Conservation (phyloP, 805 yeast species). For the Komagataella mondaviorum region DNA sequence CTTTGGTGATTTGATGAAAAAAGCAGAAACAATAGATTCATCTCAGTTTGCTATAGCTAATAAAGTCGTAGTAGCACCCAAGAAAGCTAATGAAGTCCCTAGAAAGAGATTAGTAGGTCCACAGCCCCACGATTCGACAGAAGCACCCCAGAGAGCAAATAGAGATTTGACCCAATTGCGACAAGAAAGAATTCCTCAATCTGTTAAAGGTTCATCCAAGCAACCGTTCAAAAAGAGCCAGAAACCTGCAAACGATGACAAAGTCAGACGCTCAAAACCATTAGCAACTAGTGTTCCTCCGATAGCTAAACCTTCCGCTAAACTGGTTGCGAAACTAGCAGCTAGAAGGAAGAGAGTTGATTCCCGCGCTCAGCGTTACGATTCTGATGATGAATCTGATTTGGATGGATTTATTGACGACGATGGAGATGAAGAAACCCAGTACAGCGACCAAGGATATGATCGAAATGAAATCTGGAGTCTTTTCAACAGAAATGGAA, state of each 20-base stretch:
- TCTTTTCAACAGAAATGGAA: conserved; percentile 56
- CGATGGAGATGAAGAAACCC: conserved; percentile 30
- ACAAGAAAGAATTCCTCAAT: neutral
- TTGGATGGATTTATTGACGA: conserved; percentile 46
- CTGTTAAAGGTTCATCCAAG: too few relatives aligned
- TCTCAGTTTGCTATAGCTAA: conserved; percentile 24
- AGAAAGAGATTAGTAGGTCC: neutral
- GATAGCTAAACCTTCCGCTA: conserved; percentile 44
- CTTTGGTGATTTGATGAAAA: conserved; percentile 56
- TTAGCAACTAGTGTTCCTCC: conserved; percentile 3
- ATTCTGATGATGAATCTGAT: conserved; percentile 28
- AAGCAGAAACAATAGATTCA: conserved; percentile 47
- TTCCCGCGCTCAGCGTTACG: neutral
- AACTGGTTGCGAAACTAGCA: conserved; percentile 32
- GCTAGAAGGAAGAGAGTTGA: conserved; percentile 12
- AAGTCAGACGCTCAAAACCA: neutral
- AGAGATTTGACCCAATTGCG: neutral
- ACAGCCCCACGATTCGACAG: neutral
- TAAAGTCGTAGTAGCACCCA: conserved; percentile 17
- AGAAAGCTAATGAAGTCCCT: conserved; percentile 6
- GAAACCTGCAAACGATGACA: neutral
- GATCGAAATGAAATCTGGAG: conserved; percentile 86
- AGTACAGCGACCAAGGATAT: conserved; percentile 26
- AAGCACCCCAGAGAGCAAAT: neutral
- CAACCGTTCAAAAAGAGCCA: neutral